A percentile compares a stretch with the other conserved stretches of the same genome.
These are phyloP conservation scores for Xylariaceae sp. DNA, from an alignment of 2,329 filamentous ascomycete species.

Conservation along the genomic window DNA sequence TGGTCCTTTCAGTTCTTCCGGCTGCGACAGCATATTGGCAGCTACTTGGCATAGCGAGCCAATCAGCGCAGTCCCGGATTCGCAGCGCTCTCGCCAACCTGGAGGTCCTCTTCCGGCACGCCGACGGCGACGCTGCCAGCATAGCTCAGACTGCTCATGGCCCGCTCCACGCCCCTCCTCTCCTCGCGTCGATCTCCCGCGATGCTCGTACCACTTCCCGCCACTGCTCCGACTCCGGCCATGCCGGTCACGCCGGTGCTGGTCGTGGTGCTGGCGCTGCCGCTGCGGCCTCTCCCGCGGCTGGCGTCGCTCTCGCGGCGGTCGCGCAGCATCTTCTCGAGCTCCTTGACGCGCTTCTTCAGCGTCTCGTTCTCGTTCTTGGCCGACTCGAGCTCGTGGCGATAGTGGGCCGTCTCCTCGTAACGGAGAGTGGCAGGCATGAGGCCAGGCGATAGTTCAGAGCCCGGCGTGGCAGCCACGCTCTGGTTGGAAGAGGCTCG, in stretches of 20 bases:
- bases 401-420: slow-evolving; percentile 54
- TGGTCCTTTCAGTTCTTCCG: too few species aligned
- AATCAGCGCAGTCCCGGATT: background rate
- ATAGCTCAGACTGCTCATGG: slow-evolving; percentile 38
- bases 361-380: slow-evolving; percentile 58
- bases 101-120: slow-evolving; percentile 52
- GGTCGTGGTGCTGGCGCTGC: slow-evolving; percentile 45
- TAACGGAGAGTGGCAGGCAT: slow-evolving; percentile 52
- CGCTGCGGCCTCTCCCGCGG: slow-evolving; percentile 30
- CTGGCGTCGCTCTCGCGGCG: slow-evolving; percentile 35
- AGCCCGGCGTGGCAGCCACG: slow-evolving; percentile 33
- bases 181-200: slow-evolving; percentile 36
- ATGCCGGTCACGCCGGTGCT: slow-evolving; percentile 31
- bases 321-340: slow-evolving; percentile 49
- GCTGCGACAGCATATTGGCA: too few species aligned
- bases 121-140: slow-evolving; percentile 41
- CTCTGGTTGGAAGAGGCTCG: slow-evolving; percentile 29
- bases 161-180: slow-evolving; percentile 31
- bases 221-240: slow-evolving; percentile 11
- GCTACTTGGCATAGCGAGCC: too few species aligned
- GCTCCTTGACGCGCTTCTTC: slow-evolving; percentile 53
- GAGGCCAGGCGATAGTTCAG: slow-evolving; percentile 45
- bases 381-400: slow-evolving; percentile 51
- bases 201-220: slow-evolving; percentile 34
- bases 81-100: slow-evolving; percentile 55